Percentiles rank a stretch among this genome's conserved stretches.
These are phyloP conservation scores for Kodamaea anthophila DNA, from an alignment of 1,139 yeast genomes.

Conservation along the genomic window DNA sequence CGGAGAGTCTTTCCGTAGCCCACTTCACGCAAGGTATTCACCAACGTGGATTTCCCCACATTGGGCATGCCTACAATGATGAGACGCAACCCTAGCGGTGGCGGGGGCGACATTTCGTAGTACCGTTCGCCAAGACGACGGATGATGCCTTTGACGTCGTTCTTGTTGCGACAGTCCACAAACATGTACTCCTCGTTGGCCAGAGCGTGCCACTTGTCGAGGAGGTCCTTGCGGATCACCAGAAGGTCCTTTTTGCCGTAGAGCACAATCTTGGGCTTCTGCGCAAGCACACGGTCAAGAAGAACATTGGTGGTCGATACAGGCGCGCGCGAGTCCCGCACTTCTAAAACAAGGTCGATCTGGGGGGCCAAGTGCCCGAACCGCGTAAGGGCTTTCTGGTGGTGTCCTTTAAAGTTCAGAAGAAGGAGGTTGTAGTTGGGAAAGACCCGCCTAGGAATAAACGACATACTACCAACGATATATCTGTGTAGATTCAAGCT, in stretches of 20 bases:
- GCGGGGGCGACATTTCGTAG: slow-evolving; percentile 49
- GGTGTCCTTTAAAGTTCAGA: slow-evolving; percentile 90
- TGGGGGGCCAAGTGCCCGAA: slow-evolving; percentile 73
- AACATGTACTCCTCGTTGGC: slow-evolving; percentile 50
- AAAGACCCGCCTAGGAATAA: slow-evolving; percentile 42
- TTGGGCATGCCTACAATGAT: slow-evolving; percentile 94
- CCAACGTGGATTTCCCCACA: slow-evolving; percentile 92
- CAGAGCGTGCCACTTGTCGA: slow-evolving; percentile 49
- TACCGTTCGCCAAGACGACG: slow-evolving; percentile 42
- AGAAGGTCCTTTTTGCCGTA: slow-evolving; percentile 65
- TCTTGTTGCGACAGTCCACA: slow-evolving; percentile 51
- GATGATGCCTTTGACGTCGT: slow-evolving; percentile 49
- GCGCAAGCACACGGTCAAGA: slow-evolving; percentile 61
- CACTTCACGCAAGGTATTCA: slow-evolving; percentile 63
- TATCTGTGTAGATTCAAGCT: too few relatives aligned
- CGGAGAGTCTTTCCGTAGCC: slow-evolving; percentile 32
- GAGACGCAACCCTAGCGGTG: slow-evolving; percentile 75
- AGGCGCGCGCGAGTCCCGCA: slow-evolving; percentile 88
- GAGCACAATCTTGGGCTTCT: slow-evolving; percentile 52
- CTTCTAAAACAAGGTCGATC: slow-evolving; percentile 73
- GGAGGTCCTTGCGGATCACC: slow-evolving; percentile 24
- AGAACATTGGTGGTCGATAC: slow-evolving; percentile 73
- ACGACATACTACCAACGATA: too few relatives aligned
- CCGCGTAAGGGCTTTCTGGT: slow-evolving; percentile 67
- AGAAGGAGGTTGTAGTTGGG: slow-evolving; percentile 67